phyloP scores from a whole-genome alignment of 2,329 filamentous ascomycete species.

The Geosmithia putterillii region DNA sequence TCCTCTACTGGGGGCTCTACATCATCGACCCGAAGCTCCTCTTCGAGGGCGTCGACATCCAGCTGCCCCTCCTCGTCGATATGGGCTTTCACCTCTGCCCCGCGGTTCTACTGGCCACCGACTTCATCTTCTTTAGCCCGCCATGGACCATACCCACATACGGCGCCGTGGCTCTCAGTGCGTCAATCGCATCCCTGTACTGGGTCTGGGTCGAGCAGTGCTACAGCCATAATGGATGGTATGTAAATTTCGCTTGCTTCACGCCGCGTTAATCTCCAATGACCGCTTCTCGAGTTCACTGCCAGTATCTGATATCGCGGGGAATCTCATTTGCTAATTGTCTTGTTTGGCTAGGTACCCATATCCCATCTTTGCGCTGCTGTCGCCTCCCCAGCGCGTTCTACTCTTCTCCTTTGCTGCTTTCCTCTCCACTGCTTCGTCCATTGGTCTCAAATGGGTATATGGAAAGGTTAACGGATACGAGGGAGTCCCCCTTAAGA shows the following conservation, averaged over 20 bases:
- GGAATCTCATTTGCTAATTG: background rate
- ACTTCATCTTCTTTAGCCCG: constrained; percentile 57
- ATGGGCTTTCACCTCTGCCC: constrained; percentile 56
- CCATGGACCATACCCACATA: constrained; percentile 56
- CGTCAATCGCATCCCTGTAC: constrained; percentile 50
- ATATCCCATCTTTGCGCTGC: constrained; percentile 68
- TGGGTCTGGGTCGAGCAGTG: constrained; percentile 71
- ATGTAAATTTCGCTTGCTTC: constrained; percentile 12
- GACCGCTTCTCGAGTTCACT: too few species aligned
- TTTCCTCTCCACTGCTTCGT: constrained; percentile 58
- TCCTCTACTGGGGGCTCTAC: constrained; percentile 62
- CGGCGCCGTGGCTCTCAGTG: constrained; percentile 46
- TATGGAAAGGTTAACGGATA: constrained; percentile 56
- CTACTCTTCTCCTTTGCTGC: constrained; percentile 60
- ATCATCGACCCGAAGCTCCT: constrained; percentile 40
- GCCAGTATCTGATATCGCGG: too few species aligned
- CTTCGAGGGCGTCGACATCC: constrained; percentile 40
- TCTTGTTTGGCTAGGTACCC: constrained; percentile 51
- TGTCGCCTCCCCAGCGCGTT: constrained; percentile 53
- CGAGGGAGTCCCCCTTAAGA: constrained; percentile 21
- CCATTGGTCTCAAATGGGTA: constrained; percentile 53
- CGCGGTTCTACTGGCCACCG: constrained; percentile 48
- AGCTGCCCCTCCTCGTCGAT: constrained; percentile 44
- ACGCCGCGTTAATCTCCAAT: too few species aligned
- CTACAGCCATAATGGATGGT: constrained; percentile 54